Conservation (phyloP, 805 yeast genomes). For the Zygosaccharomyces gambellarensis region DNA sequence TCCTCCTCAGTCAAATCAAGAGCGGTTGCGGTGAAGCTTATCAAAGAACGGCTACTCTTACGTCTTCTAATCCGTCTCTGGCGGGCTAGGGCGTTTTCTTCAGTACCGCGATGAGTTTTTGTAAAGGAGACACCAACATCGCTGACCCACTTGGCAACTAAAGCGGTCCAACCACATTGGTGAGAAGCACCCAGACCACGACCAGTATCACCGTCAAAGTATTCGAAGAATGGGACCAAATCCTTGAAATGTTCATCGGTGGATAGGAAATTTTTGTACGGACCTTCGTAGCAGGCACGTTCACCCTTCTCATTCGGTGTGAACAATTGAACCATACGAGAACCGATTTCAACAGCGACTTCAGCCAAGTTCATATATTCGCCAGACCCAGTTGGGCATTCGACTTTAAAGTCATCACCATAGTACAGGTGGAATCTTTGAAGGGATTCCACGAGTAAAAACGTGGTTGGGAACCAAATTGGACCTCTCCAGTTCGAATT, state of each 20-base stretch:
- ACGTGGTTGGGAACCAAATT: slow-evolving; percentile 92
- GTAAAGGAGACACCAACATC: slow-evolving; percentile 67
- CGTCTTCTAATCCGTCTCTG: slow-evolving; percentile 58
- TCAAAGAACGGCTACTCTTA: slow-evolving; percentile 67
- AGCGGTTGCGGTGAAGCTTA: slow-evolving; percentile 61
- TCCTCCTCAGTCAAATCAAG: slow-evolving; percentile 67
- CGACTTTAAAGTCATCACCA: slow-evolving; percentile 79
- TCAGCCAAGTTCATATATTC: slow-evolving; percentile 71
- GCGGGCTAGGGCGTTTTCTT: slow-evolving; percentile 17
- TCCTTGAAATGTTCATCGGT: slow-evolving; percentile 70
- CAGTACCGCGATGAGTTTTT: slow-evolving; percentile 15
- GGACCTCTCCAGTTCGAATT: slow-evolving; percentile 98
- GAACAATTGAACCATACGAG: slow-evolving; percentile 74
- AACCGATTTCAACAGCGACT: slow-evolving; percentile 87
- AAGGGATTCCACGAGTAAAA: slow-evolving; percentile 76
- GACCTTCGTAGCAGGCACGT: slow-evolving; percentile 77
- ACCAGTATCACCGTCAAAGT: slow-evolving; percentile 91
- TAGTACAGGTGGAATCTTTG: slow-evolving; percentile 85
- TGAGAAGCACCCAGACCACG: slow-evolving; percentile 91
- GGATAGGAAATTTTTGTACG: slow-evolving; percentile 51
- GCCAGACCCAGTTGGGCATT: slow-evolving; percentile 85
- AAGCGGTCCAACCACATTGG: slow-evolving; percentile 95
- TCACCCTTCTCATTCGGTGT: slow-evolving; percentile 59
- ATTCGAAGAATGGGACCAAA: slow-evolving; percentile 75
- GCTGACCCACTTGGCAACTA: slow-evolving; percentile 87